Percentiles rank a stretch among this genome's conserved stretches.
phyloP scores from a whole-genome alignment of 202 grass and related monocot genomes.

The Schoenoplectus tabernaemontani region DNA sequence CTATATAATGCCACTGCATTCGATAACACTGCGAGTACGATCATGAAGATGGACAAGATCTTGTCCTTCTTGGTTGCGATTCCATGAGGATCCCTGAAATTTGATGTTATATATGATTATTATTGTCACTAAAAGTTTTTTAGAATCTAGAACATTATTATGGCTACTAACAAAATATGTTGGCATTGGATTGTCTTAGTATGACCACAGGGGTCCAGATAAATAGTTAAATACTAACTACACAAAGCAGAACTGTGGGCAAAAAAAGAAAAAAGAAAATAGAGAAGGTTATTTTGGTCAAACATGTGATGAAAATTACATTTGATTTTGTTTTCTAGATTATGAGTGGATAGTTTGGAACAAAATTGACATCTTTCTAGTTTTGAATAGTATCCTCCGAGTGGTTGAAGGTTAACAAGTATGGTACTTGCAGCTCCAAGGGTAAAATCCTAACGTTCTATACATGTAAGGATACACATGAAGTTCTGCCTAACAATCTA shows the following conservation, averaged over 20 bases:
- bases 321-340: too few relatives aligned
- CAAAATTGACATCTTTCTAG: too few relatives aligned
- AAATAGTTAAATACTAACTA: neutral
- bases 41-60: constrained; percentile 68
- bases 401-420: neutral
- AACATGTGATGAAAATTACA: too few relatives aligned
- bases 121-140: neutral
- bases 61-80: constrained; percentile 57
- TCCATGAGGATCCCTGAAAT: constrained; percentile 64
- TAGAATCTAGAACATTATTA: too few relatives aligned
- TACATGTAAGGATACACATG: neutral
- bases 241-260: neutral
- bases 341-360: too few relatives aligned
- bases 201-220: neutral
- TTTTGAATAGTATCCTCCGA: too few relatives aligned
- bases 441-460: neutral
- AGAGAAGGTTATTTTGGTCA: neutral
- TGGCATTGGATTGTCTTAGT: neutral
- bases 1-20: constrained; percentile 88
- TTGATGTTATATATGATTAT: neutral
- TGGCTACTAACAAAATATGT: neutral
- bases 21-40: constrained; percentile 60
- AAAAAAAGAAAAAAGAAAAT: neutral
- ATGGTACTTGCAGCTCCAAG: neutral
- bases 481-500: neutral